phyloP scores from a whole-genome alignment of 495 filamentous ascomycete genomes.

The Astrothelium macrocarpum region DNA sequence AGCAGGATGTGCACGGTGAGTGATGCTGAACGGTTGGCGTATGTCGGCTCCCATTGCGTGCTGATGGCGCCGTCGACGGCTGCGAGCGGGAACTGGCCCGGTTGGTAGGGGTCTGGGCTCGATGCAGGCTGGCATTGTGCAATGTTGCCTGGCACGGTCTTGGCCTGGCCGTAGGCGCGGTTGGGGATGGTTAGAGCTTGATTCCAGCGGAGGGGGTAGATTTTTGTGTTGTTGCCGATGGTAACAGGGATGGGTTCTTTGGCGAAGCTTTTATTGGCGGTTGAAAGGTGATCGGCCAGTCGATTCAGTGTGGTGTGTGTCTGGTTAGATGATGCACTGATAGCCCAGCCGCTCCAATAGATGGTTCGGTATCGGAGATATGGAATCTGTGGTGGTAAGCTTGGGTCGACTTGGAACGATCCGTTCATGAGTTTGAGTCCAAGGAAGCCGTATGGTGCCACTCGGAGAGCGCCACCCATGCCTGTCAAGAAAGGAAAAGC shows the following conservation, averaged over 20 bases:
- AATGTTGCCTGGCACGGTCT: conserved; percentile 49
- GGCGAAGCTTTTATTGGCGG: conserved; percentile 36
- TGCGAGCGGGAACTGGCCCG: conserved; percentile 63
- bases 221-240: conserved; percentile 19
- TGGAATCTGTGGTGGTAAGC: conserved; percentile 52
- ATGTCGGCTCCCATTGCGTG: conserved; percentile 62
- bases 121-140: conserved; percentile 54
- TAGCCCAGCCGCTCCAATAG: conserved; percentile 59
- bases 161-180: conserved; percentile 36
- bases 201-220: conserved; percentile 41
- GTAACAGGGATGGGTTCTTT: conserved; percentile 45
- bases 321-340: conserved; percentile 52
- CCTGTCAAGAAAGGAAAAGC: conserved; percentile 61
- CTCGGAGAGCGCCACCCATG: conserved; percentile 54
- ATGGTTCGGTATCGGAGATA: conserved; percentile 55
- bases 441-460: conserved; percentile 52
- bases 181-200: conserved; percentile 51
- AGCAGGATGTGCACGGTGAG: conserved; percentile 39
- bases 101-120: conserved; percentile 41
- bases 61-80: conserved; percentile 60
- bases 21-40: conserved; percentile 37
- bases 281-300: conserved; percentile 22
- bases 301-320: conserved; percentile 57
- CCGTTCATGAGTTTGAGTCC: conserved; percentile 48
- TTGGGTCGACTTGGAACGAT: conserved; percentile 48